phyloP scores from a whole-genome alignment of 2,329 filamentous ascomycete genomes.

The Leptoxyphium fumago region DNA sequence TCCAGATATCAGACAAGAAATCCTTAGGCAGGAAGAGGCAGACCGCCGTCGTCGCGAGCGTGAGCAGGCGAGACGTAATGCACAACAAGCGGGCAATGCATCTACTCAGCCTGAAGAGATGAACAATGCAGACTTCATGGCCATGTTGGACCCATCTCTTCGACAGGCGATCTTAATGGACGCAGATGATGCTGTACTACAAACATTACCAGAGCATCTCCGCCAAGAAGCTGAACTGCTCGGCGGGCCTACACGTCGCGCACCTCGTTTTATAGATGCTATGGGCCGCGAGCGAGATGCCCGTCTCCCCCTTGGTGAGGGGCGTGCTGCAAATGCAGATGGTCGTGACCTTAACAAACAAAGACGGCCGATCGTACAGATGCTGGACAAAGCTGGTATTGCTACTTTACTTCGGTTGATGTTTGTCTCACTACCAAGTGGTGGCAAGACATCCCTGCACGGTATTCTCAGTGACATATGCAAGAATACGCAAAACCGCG shows the following conservation, averaged over 20 bases:
- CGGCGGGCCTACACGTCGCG: slow-evolving; percentile 25
- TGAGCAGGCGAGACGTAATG: slow-evolving; percentile 60
- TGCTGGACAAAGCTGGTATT: slow-evolving; percentile 90
- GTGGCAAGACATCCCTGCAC: slow-evolving; percentile 69
- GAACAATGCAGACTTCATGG: slow-evolving; percentile 82
- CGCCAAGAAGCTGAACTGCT: slow-evolving; percentile 69
- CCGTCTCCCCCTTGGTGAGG: not conserved
- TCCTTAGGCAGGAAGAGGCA: slow-evolving; percentile 77
- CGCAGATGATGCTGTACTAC: slow-evolving; percentile 76
- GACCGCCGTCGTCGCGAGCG: slow-evolving; percentile 80
- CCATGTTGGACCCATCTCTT: slow-evolving; percentile 72
- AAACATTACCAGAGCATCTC: slow-evolving; percentile 70
- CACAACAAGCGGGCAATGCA: slow-evolving; percentile 30
- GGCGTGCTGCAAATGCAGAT: not conserved
- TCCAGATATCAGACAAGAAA: slow-evolving; percentile 75
- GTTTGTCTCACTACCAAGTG: slow-evolving; percentile 89
- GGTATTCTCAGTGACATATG: slow-evolving; percentile 82
- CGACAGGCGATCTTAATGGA: slow-evolving; percentile 81
- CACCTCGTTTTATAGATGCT: not conserved
- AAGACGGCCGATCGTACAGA: slow-evolving; percentile 75
- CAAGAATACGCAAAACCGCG: slow-evolving; percentile 88
- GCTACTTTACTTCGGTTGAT: slow-evolving; percentile 95
- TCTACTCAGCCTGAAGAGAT: slow-evolving; percentile 55
- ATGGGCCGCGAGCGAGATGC: not conserved
- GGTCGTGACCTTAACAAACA: slow-evolving; percentile 32